A percentile compares a stretch with the other conserved stretches of the same genome.
Evolutionary conservation across 2,329 filamentous ascomycete species (phyloP).

Genomic region (Camillea tinctor): DNA sequence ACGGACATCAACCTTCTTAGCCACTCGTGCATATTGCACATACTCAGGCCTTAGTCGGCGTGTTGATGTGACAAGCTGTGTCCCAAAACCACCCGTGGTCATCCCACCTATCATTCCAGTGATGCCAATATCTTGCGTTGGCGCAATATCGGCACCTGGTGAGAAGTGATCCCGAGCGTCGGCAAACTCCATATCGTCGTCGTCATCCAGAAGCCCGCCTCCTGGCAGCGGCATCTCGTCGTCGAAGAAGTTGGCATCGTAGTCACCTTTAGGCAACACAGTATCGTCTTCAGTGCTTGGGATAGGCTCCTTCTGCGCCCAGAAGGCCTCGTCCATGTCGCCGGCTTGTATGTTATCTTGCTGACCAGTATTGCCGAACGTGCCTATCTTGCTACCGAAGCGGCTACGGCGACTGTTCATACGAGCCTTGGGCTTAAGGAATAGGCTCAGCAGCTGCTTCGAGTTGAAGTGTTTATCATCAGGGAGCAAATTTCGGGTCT

Average conservation of each 20-base stretch:
- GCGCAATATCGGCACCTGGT: conserved; percentile 55
- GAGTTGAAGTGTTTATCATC: conserved; percentile 99
- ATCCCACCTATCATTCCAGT: conserved; percentile 53
- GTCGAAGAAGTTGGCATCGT: conserved; percentile 98
- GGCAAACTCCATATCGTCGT: conserved; percentile 72
- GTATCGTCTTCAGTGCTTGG: conserved; percentile 46
- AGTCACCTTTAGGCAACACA: conserved; percentile 68
- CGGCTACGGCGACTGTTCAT: conserved; percentile 65
- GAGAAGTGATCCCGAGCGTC: conserved; percentile 80
- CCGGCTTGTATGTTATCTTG: conserved; percentile 61
- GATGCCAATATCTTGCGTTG: conserved; percentile 47
- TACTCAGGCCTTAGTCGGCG: conserved; percentile 65
- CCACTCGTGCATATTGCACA: conserved; percentile 67
- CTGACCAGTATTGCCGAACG: conserved; percentile 41
- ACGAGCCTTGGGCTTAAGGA: conserved; percentile 90
- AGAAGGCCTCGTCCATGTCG: conserved; percentile 94
- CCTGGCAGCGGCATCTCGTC: conserved; percentile 70
- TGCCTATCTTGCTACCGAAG: conserved; percentile 43
- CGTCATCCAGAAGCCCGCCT: conserved; percentile 57
- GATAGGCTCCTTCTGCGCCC: conserved; percentile 69
- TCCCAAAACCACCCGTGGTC: conserved; percentile 56
- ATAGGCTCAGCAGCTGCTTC: conserved; percentile 81
- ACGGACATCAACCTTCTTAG: conserved; percentile 70
- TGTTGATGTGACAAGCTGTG: conserved; percentile 64
- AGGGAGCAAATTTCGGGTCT: conserved; percentile 86